Conservation (phyloP, 108 stramenopile genomes). For the Cyclotella choctawhatcheeana region DNA sequence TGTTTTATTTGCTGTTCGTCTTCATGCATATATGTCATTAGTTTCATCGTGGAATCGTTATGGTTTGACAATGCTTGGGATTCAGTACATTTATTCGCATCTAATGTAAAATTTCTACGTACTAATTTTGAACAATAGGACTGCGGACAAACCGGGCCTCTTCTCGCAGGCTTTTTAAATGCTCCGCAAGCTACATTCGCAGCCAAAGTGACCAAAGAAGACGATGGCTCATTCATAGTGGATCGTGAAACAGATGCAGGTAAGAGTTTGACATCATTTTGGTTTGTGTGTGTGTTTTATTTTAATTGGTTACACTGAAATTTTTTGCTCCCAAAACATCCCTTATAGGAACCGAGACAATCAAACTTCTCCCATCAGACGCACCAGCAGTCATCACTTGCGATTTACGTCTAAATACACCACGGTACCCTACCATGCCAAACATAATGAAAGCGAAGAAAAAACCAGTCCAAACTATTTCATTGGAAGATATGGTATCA, state of each 20-base stretch:
- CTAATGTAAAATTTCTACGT: too few relatives aligned
- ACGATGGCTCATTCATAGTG: constrained; percentile 73
- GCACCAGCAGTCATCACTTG: constrained; percentile 97
- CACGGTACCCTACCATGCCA: constrained; percentile 98
- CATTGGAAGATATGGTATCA: constrained; percentile 64
- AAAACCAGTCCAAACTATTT: constrained; percentile 92
- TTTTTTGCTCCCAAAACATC: neutral
- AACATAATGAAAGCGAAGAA: constrained; percentile 99
- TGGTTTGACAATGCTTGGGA: too few relatives aligned
- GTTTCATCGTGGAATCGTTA: too few relatives aligned
- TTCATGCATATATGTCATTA: too few relatives aligned
- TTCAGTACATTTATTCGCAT: too few relatives aligned
- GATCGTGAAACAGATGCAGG: constrained; percentile 97
- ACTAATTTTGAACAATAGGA: constrained; percentile 48
- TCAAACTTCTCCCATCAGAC: constrained; percentile 53
- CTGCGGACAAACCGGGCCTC: constrained; percentile 88
- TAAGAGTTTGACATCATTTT: constrained; percentile 31
- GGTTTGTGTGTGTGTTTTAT: neutral
- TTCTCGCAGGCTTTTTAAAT: constrained; percentile 95
- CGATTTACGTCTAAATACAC: constrained; percentile 98
- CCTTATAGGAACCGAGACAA: constrained; percentile 73
- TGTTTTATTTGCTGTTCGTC: constrained; percentile 2
- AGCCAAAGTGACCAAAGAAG: constrained; percentile 79
- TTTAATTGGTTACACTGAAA: neutral
- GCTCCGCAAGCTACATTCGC: constrained; percentile 99